Conservation (phyloP, 768 basidiomycete genomes). For the Candolleomyces eurysporus region DNA sequence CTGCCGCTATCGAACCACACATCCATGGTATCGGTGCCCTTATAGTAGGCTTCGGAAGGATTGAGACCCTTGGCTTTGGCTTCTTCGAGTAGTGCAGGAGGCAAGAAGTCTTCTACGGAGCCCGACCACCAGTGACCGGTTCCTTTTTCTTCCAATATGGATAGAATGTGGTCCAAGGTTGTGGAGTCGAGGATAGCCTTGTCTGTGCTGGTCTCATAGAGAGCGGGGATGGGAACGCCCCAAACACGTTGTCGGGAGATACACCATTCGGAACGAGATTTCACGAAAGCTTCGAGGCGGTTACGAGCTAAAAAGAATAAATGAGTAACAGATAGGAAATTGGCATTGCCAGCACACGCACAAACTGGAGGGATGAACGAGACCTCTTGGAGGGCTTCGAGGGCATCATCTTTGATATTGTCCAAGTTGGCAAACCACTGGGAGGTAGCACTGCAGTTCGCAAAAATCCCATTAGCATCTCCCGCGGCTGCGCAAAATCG, state of each 20-base stretch:
- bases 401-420: conserved; percentile 73
- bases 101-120: conserved; percentile 77
- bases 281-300: conserved; percentile 85
- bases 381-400: conserved; percentile 67
- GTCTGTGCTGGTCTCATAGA: conserved; percentile 65
- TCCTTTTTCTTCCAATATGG: conserved; percentile 70
- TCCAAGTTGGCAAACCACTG: conserved; percentile 98
- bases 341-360: conserved; percentile 27
- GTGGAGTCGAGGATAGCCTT: conserved; percentile 60
- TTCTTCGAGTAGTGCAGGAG: conserved; percentile 51
- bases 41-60: conserved; percentile 54
- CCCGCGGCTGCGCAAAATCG: neutral
- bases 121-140: conserved; percentile 92
- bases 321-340: neutral
- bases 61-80: conserved; percentile 24
- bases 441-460: conserved; percentile 70
- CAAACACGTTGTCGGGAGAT: conserved; percentile 97
- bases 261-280: conserved; percentile 95
- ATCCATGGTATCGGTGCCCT: conserved; percentile 95
- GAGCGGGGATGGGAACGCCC: conserved; percentile 94
- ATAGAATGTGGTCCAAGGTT: conserved; percentile 73
- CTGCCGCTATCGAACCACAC: conserved; percentile 99
- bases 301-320: conserved; percentile 58
- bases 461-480: neutral
- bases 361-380: conserved; percentile 75